Conservation (phyloP, 2,329 filamentous ascomycete genomes). For the Cercospora zeina region DNA sequence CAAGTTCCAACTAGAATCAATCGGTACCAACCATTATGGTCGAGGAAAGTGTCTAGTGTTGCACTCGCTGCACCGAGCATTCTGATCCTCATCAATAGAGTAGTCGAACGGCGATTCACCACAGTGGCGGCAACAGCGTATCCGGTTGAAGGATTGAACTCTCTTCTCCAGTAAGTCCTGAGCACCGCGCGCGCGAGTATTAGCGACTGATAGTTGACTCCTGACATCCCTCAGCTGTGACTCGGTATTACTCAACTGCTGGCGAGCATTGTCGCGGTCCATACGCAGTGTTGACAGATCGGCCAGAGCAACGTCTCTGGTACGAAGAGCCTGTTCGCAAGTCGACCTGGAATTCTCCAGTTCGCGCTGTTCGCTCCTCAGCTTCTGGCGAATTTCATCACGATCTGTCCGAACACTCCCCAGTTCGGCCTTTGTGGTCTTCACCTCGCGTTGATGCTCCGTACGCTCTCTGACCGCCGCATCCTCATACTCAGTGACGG, state of each 20-base stretch:
- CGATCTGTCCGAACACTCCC: neutral
- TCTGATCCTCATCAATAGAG: neutral
- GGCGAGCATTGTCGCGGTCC: neutral
- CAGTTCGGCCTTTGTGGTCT: neutral
- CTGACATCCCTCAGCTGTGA: neutral
- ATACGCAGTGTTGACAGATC: neutral
- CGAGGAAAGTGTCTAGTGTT: neutral
- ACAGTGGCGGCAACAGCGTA: neutral
- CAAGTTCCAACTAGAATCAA: neutral
- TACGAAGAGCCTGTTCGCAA: neutral
- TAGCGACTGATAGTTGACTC: neutral
- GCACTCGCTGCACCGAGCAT: neutral
- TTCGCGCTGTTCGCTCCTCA: neutral
- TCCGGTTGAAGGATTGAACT: neutral
- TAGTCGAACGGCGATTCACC: neutral
- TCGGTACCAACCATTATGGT: too few species aligned
- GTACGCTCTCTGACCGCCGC: neutral
- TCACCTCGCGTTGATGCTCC: neutral
- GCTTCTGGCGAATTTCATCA: neutral
- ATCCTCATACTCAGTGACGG: neutral
- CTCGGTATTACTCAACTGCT: neutral
- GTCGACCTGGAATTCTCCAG: neutral
- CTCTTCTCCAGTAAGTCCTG: neutral
- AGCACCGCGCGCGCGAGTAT: neutral
- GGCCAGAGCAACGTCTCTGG: neutral